Percentiles rank a stretch among this genome's conserved stretches.
These are phyloP conservation scores for Paramecium primaurelia DNA, from an alignment of 73 alveolate species.

Conservation along the genomic window DNA sequence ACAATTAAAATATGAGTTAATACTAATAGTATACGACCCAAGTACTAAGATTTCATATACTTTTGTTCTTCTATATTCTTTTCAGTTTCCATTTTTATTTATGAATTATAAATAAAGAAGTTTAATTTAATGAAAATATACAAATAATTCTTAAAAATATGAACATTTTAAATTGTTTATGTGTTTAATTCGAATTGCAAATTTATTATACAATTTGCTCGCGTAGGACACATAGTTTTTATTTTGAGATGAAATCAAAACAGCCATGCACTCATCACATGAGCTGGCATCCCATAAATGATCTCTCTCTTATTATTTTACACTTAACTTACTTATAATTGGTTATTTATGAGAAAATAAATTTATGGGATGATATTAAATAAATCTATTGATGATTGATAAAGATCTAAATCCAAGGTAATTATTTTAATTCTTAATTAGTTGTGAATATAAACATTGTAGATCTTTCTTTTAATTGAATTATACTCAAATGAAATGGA, in stretches of 20 bases:
- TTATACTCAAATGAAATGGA: neutral
- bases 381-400: neutral
- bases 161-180: neutral
- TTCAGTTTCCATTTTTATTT: neutral
- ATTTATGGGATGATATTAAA: neutral
- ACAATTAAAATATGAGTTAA: neutral
- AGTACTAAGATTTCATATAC: neutral
- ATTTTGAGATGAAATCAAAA: neutral
- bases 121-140: neutral
- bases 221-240: neutral
- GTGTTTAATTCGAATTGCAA: slow-evolving; percentile 30
- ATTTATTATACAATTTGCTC: neutral
- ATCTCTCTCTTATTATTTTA: neutral
- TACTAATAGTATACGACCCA: neutral
- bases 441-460: neutral
- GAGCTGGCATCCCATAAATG: neutral
- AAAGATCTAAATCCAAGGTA: neutral
- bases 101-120: neutral
- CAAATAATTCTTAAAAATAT: neutral
- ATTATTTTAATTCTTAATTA: neutral
- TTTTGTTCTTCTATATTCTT: neutral
- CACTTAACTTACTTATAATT: neutral
- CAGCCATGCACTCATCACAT: slow-evolving; percentile 37
- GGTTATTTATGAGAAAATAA: neutral
- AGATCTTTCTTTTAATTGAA: neutral